Conservation (phyloP, 805 yeast genomes). For the Cyberlindnera maclurae region DNA sequence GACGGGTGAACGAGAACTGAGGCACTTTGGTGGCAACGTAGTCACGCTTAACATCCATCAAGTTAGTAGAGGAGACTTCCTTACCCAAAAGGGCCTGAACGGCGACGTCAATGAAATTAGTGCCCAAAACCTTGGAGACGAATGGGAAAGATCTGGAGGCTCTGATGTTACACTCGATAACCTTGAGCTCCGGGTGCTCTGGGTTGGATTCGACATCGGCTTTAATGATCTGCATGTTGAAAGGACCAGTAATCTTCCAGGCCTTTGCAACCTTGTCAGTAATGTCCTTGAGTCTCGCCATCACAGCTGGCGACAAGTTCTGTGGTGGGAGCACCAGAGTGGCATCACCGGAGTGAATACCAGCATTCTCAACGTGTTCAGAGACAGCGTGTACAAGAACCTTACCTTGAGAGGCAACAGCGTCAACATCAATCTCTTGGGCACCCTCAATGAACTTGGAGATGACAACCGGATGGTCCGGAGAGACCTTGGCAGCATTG, state of each 20-base stretch:
- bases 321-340: constrained; percentile 93
- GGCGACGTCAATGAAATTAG: constrained; percentile 91
- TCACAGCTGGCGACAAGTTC: constrained; percentile 53
- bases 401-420: constrained; percentile 84
- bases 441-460: constrained; percentile 95
- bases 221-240: constrained; percentile 95
- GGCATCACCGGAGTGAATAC: constrained; percentile 98
- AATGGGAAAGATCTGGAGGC: constrained; percentile 99
- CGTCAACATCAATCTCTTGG: constrained; percentile 95
- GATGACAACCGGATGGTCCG: constrained; percentile 96
- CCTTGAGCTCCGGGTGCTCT: constrained; percentile 67
- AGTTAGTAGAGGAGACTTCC: constrained; percentile 62
- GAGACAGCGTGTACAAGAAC: constrained; percentile 92
- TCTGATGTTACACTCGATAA: constrained; percentile 96
- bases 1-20: constrained; percentile 95
- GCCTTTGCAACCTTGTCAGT: constrained; percentile 93
- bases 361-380: constrained; percentile 98
- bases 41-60: constrained; percentile 68
- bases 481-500: constrained; percentile 86
- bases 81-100: constrained; percentile 76
- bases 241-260: constrained; percentile 95
- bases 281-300: constrained; percentile 73
- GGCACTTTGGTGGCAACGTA: constrained; percentile 98
- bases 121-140: constrained; percentile 93
- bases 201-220: constrained; percentile 55